Conservation (phyloP, 345 rosid species). For the Populus nigra region DNA sequence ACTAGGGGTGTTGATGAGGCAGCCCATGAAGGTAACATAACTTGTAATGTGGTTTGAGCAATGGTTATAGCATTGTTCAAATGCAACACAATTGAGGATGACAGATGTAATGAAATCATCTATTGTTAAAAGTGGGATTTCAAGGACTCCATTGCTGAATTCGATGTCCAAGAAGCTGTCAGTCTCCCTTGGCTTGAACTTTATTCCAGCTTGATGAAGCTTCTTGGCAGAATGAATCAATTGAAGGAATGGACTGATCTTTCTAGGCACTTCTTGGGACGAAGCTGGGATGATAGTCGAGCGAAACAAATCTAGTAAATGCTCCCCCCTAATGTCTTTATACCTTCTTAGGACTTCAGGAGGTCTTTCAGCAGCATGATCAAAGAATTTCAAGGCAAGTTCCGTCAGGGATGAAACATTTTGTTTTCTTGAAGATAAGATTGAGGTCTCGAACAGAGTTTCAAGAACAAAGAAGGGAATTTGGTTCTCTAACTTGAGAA, state of each 20-base stretch:
- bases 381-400: constrained; percentile 46
- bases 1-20: constrained; percentile 40
- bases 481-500: constrained; percentile 58
- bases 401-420: constrained; percentile 25
- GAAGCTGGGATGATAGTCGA: constrained; percentile 40
- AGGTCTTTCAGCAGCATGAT: constrained; percentile 34
- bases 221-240: constrained; percentile 42
- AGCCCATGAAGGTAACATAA: constrained; percentile 51
- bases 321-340: constrained; percentile 26
- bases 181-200: constrained; percentile 30
- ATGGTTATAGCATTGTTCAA: constrained; percentile 49
- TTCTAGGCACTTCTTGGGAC: not conserved
- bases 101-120: constrained; percentile 41
- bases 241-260: constrained; percentile 16
- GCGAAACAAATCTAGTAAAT: constrained; percentile 53
- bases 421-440: not conserved
- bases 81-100: constrained; percentile 52
- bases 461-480: constrained; percentile 17
- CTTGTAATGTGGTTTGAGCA: constrained; percentile 46
- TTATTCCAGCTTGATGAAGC: constrained; percentile 46
- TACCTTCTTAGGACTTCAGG: constrained; percentile 23
- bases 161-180: constrained; percentile 48
- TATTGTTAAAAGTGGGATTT: constrained; percentile 43
- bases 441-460: constrained; percentile 28
- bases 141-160: constrained; percentile 39